A percentile compares a stretch with the other conserved stretches of the same genome.
Conservation (phyloP, 495 filamentous ascomycete genomes). For the Annulohypoxylon maeteangense region DNA sequence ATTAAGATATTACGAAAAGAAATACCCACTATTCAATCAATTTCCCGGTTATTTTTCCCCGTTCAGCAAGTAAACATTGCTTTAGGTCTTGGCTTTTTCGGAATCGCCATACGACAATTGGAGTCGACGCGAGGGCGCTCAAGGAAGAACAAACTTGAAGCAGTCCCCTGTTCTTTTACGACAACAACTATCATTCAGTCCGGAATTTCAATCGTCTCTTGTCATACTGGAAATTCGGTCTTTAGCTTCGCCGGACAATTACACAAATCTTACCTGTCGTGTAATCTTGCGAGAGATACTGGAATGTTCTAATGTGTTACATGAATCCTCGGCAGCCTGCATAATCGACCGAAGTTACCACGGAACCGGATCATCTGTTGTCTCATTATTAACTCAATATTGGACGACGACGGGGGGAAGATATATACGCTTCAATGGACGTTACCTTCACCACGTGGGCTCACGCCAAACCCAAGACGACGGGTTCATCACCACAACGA, state of each 20-base stretch:
- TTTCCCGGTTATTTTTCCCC: neutral
- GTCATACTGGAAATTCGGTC: constrained; percentile 26
- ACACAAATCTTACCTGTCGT: constrained; percentile 30
- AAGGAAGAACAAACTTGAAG: constrained; percentile 7
- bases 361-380: constrained; percentile 26
- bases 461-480: neutral
- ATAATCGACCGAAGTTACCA: constrained; percentile 34
- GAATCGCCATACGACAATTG: constrained; percentile 10
- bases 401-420: constrained; percentile 6
- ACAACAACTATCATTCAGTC: constrained; percentile 12
- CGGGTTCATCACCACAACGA: neutral
- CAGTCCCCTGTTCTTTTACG: constrained; percentile 3
- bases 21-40: constrained; percentile 5
- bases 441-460: constrained; percentile 20
- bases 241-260: constrained; percentile 16
- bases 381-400: constrained; percentile 20
- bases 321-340: constrained; percentile 32
- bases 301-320: constrained; percentile 22
- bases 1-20: neutral
- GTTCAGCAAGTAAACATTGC: constrained; percentile 17
- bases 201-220: neutral
- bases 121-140: constrained; percentile 1
- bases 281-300: constrained; percentile 23
- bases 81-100: constrained; percentile 14
- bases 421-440: constrained; percentile 17